These are phyloP conservation scores for Aegilops sharonensis DNA, from an alignment of 176 grass and related monocot species.

Conservation along the genomic window DNA sequence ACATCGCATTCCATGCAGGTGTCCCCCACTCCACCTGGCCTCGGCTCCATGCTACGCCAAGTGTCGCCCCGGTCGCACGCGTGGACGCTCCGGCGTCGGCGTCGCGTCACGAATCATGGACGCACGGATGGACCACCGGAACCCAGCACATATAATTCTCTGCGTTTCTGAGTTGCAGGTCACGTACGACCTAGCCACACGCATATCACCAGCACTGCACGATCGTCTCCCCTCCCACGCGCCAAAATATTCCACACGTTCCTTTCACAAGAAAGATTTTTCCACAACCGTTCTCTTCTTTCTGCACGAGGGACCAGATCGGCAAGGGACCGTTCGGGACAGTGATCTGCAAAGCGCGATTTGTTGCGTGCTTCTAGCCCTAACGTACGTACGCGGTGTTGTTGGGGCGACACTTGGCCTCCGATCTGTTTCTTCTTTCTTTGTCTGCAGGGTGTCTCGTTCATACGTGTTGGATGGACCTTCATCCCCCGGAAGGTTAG, in stretches of 20 bases:
- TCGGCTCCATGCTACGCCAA: not conserved
- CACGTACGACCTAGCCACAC: not conserved
- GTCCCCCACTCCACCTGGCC: not conserved
- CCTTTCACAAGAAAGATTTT: too few relatives aligned
- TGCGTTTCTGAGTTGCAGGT: not conserved
- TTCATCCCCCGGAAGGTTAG: not conserved
- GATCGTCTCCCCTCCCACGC: too few relatives aligned
- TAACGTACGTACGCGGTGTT: not conserved
- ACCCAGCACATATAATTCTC: not conserved
- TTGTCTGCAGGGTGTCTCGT: not conserved
- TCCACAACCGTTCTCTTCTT: too few relatives aligned
- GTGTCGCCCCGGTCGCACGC: not conserved
- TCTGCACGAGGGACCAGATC: too few relatives aligned
- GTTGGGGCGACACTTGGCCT: not conserved
- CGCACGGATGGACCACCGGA: not conserved
- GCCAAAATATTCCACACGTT: too few relatives aligned
- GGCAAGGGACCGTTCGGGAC: too few relatives aligned
- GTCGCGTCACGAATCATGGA: not conserved
- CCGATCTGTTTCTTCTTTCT: not conserved
- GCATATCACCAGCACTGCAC: too few relatives aligned
- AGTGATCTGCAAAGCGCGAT: not conserved
- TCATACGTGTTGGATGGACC: not conserved
- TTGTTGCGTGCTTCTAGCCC: not conserved
- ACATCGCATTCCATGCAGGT: not conserved
- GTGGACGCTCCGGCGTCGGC: not conserved